Evolutionary conservation across 306 rosid genomes (phyloP), one percentile per base, ranked within the genome.

Genomic region (Pterocarpus macrocarpus): DNA sequence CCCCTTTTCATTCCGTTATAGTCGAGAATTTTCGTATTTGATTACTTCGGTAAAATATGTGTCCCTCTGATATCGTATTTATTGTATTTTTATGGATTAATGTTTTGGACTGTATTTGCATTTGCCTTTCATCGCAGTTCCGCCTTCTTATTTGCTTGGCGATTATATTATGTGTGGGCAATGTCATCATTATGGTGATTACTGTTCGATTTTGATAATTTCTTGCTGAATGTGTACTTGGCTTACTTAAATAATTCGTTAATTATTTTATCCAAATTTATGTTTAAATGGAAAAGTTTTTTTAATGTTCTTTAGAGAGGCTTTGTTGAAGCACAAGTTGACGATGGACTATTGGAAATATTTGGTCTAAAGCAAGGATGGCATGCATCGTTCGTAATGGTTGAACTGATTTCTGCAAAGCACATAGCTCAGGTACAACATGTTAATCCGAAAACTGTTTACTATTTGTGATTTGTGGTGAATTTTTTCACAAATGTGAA

Each of bases 361-460:
- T 96, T 96, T 84, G 99, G 99, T 67, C 89, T 96, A 67, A 96
- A 96, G 84, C 98, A 96, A 82, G 98, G 98, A 70, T 96, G 99
- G 99, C 99, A 96, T 86, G 98, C 99, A 52, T 93, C 99, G 2
- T 92, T 96, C 76, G 99, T 96, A n/a, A 93, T 96, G 99, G 93
- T 88, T 77, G 98, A 96, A 61, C 87, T 96, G 58, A 92, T 89
- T 53, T 86, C 97, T 55, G 99, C 99, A 57, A 93, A 96, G 79
- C 99, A 96, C 88, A 87, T 96, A 78, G 99, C 97, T 55, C 98
- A 96, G 98, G 99, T 95, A 86, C n/a, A n/a, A n/a, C 32, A 61
- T 57, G 33, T 78, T 49, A 50, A 9, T 64, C 7, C 8, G 52
- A 75, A 33, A 2, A 35, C 11, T 28, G 52, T 64, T 77, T 62